Conservation (phyloP, 2,329 filamentous ascomycete genomes). For the Laburnicola sp. region DNA sequence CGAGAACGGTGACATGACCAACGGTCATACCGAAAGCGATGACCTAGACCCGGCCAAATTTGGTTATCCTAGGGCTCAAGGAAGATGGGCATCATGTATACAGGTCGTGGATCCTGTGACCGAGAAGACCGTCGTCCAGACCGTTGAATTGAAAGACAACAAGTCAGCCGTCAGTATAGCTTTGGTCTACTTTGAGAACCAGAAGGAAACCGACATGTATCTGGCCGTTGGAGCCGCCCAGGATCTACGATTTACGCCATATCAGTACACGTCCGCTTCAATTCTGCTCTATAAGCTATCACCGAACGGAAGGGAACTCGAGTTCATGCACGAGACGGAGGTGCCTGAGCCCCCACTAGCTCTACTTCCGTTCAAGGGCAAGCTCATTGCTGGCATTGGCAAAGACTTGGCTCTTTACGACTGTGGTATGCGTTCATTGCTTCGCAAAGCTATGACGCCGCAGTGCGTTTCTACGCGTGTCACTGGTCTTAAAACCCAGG, state of each 20-base stretch:
- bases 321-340: conserved; percentile 96
- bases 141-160: conserved; percentile 82
- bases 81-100: conserved; percentile 95
- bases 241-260: conserved; percentile 79
- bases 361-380: conserved; percentile 90
- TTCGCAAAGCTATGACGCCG: conserved; percentile 83
- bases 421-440: conserved; percentile 85
- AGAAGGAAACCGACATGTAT: conserved; percentile 83
- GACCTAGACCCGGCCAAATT: conserved; percentile 79
- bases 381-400: conserved; percentile 82
- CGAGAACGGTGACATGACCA: conserved; percentile 36
- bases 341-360: conserved; percentile 87
- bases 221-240: conserved; percentile 94
- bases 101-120: conserved; percentile 83
- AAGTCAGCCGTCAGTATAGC: conserved; percentile 88
- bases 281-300: conserved; percentile 92
- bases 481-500: conserved; percentile 84
- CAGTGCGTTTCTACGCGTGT: conserved; percentile 80
- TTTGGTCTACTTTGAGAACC: conserved; percentile 78
- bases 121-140: conserved; percentile 70
- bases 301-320: conserved; percentile 81
- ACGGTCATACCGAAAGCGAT: conserved; percentile 37
- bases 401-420: conserved; percentile 85
- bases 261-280: conserved; percentile 71
- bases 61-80: conserved; percentile 79